These are phyloP conservation scores for Aureobasidium mangrovei DNA, from an alignment of 2,329 filamentous ascomycete species.

Conservation along the genomic window DNA sequence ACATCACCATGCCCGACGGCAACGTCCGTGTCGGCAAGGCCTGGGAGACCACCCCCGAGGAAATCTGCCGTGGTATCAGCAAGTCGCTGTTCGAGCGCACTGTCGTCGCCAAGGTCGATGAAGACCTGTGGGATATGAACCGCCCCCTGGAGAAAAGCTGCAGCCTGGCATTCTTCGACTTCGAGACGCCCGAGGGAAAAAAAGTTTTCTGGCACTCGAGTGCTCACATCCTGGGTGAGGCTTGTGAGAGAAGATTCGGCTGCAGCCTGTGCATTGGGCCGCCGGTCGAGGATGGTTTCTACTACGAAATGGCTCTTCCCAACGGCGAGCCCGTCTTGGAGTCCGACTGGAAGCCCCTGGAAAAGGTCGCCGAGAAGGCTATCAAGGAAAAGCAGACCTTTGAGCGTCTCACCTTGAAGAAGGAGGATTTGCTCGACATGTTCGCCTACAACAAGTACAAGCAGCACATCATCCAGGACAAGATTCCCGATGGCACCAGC, in stretches of 20 bases:
- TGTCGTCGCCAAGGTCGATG: slow-evolving; percentile 78
- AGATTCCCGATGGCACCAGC: slow-evolving; percentile 77
- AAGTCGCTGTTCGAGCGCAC: slow-evolving; percentile 80
- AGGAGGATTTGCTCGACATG: slow-evolving; percentile 89
- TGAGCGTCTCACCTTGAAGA: slow-evolving; percentile 78
- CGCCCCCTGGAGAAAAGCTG: slow-evolving; percentile 82
- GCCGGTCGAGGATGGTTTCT: slow-evolving; percentile 84
- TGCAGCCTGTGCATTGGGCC: slow-evolving; percentile 92
- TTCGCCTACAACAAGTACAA: slow-evolving; percentile 98
- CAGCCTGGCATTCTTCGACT: slow-evolving; percentile 75
- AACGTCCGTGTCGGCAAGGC: slow-evolving; percentile 64
- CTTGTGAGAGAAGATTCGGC: slow-evolving; percentile 79
- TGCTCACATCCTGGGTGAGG: slow-evolving; percentile 92
- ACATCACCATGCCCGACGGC: slow-evolving; percentile 64
- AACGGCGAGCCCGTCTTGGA: slow-evolving; percentile 62
- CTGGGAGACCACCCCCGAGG: slow-evolving; percentile 83
- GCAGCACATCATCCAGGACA: slow-evolving; percentile 91
- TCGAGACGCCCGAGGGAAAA: slow-evolving; percentile 68
- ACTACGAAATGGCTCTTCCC: slow-evolving; percentile 89
- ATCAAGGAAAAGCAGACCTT: slow-evolving; percentile 97
- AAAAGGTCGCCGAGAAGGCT: slow-evolving; percentile 69
- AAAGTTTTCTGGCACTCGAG: slow-evolving; percentile 98
- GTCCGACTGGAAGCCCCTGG: slow-evolving; percentile 75
- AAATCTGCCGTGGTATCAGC: slow-evolving; percentile 69
- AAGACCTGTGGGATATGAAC: slow-evolving; percentile 85